Percentiles rank a stretch among this genome's conserved stretches.
Evolutionary conservation across 192 early-diverging fungal species (phyloP).

Genomic region (Chytriomyces sp.): DNA sequence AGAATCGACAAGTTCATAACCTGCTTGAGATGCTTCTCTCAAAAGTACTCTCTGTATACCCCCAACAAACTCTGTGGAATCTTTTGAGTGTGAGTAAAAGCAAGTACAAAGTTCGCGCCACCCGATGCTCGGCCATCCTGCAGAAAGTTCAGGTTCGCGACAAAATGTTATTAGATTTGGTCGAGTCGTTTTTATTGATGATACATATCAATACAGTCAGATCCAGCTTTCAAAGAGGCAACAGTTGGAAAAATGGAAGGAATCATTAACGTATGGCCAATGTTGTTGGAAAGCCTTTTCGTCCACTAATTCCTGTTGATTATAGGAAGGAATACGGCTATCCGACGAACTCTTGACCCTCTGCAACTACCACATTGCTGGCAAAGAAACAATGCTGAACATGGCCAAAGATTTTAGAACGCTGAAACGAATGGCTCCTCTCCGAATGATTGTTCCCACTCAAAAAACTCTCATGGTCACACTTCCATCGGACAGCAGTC

Average conservation of each 20-base stretch:
- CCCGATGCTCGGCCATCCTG: constrained; percentile 69
- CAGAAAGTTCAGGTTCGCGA: constrained; percentile 62
- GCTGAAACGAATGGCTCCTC: constrained; percentile 55
- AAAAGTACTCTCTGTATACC: constrained; percentile 71
- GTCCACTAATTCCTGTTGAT: not conserved
- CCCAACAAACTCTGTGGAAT: constrained; percentile 89
- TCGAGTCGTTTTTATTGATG: too few relatives aligned
- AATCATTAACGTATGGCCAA: constrained; percentile 7
- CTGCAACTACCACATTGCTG: constrained; percentile 69
- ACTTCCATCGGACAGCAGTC: constrained; percentile 56
- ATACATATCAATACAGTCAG: constrained; percentile 6
- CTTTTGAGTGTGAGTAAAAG: constrained; percentile 76
- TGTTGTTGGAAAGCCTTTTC: not conserved
- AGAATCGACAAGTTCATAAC: constrained; percentile 65
- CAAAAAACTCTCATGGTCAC: constrained; percentile 77
- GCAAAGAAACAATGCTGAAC: constrained; percentile 66
- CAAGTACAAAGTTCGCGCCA: constrained; percentile 63
- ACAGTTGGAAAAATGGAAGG: not conserved
- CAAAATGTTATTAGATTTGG: too few relatives aligned
- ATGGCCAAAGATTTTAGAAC: constrained; percentile 67
- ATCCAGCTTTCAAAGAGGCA: constrained; percentile 16
- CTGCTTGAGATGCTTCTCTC: constrained; percentile 75
- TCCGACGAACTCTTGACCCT: constrained; percentile 79
- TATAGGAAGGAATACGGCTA: constrained; percentile 63
- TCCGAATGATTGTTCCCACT: constrained; percentile 77